Evolutionary conservation across 2,329 filamentous ascomycete genomes (phyloP), one percentile per base, ranked within the genome.

Genomic region (Thermothelomyces thermophilus): DNA sequence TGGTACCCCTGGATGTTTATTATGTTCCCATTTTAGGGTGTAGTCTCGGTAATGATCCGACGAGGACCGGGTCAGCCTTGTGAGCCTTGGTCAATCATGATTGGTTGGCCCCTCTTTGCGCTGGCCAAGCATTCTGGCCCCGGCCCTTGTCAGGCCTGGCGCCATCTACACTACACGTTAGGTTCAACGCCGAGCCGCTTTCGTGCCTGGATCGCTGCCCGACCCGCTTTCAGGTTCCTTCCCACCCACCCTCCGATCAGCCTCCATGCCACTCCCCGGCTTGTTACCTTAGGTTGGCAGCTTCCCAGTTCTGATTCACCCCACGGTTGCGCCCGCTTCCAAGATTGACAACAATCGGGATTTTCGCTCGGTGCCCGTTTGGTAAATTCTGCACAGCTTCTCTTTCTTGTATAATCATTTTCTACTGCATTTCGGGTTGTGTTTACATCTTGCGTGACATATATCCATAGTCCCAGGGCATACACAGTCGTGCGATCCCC

Each of bases 391-490:
- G 28, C 22, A 17, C 30, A 31, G 8, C n/a, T 50, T 48, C 34
- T 30, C 22, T 52, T 50, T 50, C 43, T 47, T 55, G 39, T 41
- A 44, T 42, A 55, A 39, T 50, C 46, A 26, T 47, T 53, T 20
- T 26, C 35, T 43, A 14, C n/a, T n/a, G 13, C 20, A 30, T 49
- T 53, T 24, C 19, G 13, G 35, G 14, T 31, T 22, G 35, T 22
- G 30, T 39, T 33, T 37, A 17, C 31, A 36, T 39, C 5, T 17
- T 22, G 41, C 6, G 33, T 40, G 17, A 13, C 24, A 39, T 34
- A 14, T 41, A 39, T 3, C 16, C n/a, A 17, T 30, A 24, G 26
- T 16, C 7, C 13, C 33, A 9, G 13, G 8, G 6, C 13, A 35
- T 13, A 37, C 37, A 24, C 39, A 16, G 19, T 42, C 17, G 22